Evolutionary conservation across 768 basidiomycete species (phyloP).

Genomic region (Calvatia gigantea): DNA sequence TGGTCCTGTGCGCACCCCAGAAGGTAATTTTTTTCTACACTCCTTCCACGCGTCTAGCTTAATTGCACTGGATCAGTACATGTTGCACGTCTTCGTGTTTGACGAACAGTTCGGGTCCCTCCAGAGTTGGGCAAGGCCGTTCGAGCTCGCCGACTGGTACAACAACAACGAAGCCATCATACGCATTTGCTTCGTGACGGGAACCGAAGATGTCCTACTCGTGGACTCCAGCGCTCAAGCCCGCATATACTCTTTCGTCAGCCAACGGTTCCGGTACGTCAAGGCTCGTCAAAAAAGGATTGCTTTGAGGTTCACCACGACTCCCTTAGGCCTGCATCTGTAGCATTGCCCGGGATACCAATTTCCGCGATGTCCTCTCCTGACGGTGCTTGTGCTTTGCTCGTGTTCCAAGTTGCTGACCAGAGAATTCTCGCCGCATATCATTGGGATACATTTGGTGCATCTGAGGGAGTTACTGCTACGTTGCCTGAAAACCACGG

Average conservation of each 20-base stretch:
- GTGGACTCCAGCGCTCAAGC: constrained; percentile 41
- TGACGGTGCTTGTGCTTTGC: constrained; percentile 51
- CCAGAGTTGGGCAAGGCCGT: constrained; percentile 35
- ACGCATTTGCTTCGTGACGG: constrained; percentile 40
- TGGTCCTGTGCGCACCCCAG: constrained; percentile 39
- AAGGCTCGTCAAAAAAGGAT: background rate
- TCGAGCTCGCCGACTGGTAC: constrained; percentile 45
- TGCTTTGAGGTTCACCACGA: background rate
- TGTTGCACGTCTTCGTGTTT: constrained; percentile 43
- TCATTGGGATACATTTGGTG: constrained; percentile 58
- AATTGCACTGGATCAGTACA: constrained; percentile 20
- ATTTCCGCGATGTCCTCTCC: constrained; percentile 41
- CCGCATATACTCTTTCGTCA: constrained; percentile 51
- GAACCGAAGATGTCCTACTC: constrained; percentile 49
- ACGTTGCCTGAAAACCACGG: constrained; percentile 25
- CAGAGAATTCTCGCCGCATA: constrained; percentile 22
- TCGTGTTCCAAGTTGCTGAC: constrained; percentile 21
- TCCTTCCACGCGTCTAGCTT: background rate
- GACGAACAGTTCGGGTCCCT: constrained; percentile 42
- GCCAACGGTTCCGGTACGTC: constrained; percentile 50
- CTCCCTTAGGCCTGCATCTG: constrained; percentile 36
- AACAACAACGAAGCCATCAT: constrained; percentile 11
- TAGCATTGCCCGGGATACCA: constrained; percentile 27
- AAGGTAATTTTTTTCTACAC: constrained; percentile 28
- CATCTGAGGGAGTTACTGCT: constrained; percentile 39